Percentiles rank a stretch among this genome's conserved stretches.
phyloP scores from a whole-genome alignment of 2,329 filamentous ascomycete species.

The Fusarium albosuccineum region DNA sequence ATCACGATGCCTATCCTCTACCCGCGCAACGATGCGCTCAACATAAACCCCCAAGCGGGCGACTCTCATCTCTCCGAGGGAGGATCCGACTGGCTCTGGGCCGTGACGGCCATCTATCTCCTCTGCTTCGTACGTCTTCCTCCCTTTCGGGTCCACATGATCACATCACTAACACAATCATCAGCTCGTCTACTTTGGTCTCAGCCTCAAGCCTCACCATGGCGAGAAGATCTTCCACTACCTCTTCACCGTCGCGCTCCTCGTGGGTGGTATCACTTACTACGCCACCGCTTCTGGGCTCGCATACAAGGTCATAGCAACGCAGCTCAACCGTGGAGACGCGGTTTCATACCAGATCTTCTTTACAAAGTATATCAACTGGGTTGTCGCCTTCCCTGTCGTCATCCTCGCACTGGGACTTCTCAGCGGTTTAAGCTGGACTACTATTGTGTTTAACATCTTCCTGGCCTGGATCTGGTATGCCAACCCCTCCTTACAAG shows the following conservation, averaged over 20 bases:
- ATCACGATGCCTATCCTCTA: slow-evolving; percentile 50
- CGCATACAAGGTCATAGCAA: slow-evolving; percentile 57
- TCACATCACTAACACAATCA: slow-evolving; percentile 23
- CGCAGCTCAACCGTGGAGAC: slow-evolving; percentile 42
- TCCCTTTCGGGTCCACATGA: neutral
- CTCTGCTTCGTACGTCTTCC: slow-evolving; percentile 58
- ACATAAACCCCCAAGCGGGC: slow-evolving; percentile 60
- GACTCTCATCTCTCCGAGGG: slow-evolving; percentile 56
- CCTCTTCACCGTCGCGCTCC: slow-evolving; percentile 62
- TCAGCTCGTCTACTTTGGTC: slow-evolving; percentile 56
- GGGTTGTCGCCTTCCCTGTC: slow-evolving; percentile 64
- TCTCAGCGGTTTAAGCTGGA: slow-evolving; percentile 66
- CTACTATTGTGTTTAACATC: slow-evolving; percentile 66
- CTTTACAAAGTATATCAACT: slow-evolving; percentile 68
- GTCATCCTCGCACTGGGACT: slow-evolving; percentile 62
- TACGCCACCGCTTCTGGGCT: slow-evolving; percentile 66
- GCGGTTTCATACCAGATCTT: slow-evolving; percentile 62
- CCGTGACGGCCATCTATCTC: slow-evolving; percentile 63
- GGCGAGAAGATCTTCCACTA: slow-evolving; percentile 70
- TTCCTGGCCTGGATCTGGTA: slow-evolving; percentile 64
- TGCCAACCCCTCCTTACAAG: neutral
- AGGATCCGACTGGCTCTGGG: slow-evolving; percentile 69
- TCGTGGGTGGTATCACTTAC: slow-evolving; percentile 65
- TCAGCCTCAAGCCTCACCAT: slow-evolving; percentile 58
- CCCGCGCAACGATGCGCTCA: slow-evolving; percentile 61